phyloP scores from a whole-genome alignment of 108 stramenopile genomes.

The Parmales sp. region DNA sequence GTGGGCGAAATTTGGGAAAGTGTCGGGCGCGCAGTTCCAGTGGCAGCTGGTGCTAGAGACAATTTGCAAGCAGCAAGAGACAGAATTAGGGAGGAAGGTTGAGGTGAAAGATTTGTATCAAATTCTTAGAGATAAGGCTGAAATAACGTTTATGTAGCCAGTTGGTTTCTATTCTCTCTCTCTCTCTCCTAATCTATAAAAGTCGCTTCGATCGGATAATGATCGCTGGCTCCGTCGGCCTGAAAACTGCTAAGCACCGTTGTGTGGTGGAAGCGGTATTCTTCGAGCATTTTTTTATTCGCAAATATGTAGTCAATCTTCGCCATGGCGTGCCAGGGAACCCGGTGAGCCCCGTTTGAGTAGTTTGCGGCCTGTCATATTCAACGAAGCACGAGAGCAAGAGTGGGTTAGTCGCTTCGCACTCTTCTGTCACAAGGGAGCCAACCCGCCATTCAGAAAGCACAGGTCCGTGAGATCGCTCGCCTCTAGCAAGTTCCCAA shows the following conservation, averaged over 20 bases:
- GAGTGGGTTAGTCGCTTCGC: too few relatives aligned
- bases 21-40: too few relatives aligned
- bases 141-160: too few relatives aligned
- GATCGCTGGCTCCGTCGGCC: not conserved
- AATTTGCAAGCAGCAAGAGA: too few relatives aligned
- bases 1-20: too few relatives aligned
- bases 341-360: not conserved
- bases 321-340: not conserved
- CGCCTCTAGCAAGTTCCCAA: not conserved
- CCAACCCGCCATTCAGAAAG: not conserved
- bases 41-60: too few relatives aligned
- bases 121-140: too few relatives aligned
- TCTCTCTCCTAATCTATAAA: not conserved
- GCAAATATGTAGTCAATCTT: not conserved
- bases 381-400: too few relatives aligned
- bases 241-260: not conserved
- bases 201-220: not conserved
- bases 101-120: too few relatives aligned
- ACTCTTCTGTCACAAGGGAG: not conserved
- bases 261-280: not conserved
- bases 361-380: not conserved
- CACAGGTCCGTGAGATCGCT: not conserved
- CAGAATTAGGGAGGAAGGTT: too few relatives aligned
- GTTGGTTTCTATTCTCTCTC: too few relatives aligned
- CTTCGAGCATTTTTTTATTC: not conserved